A percentile compares a stretch with the other conserved stretches of the same genome.
Evolutionary conservation across 345 rosid species (phyloP).

Genomic region (Cardamine resedifolia): DNA sequence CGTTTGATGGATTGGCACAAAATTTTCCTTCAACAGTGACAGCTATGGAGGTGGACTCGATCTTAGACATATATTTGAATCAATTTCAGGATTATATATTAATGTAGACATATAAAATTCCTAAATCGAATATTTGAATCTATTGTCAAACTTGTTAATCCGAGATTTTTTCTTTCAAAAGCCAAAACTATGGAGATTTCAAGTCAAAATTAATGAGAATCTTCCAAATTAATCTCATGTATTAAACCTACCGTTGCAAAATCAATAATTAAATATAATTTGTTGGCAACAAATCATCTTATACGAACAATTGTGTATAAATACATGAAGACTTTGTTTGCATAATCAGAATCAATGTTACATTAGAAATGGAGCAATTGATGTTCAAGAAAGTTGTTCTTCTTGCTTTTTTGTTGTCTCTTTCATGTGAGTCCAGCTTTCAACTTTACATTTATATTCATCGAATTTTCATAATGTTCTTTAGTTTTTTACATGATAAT

Average conservation of each 20-base stretch:
- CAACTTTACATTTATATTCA: background rate
- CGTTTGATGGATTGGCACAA: too few relatives aligned
- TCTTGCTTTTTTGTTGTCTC: slow-evolving; percentile 10
- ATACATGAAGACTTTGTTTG: background rate
- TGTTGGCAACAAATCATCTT: slow-evolving; percentile 4
- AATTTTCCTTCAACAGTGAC: too few relatives aligned
- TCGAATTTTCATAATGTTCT: background rate
- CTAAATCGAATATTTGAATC: background rate
- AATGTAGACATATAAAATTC: background rate
- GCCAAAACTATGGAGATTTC: background rate
- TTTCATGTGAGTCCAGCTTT: slow-evolving; percentile 25
- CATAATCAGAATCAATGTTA: background rate
- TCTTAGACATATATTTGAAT: too few relatives aligned
- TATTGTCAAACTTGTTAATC: background rate
- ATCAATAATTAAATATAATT: background rate
- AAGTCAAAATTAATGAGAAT: background rate
- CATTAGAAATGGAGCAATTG: background rate
- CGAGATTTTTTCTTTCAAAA: background rate
- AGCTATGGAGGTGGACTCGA: too few relatives aligned
- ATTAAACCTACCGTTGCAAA: background rate
- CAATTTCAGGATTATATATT: background rate
- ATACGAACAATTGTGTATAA: background rate
- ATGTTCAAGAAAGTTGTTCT: background rate
- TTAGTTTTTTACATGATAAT: background rate
- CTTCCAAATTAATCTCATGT: background rate